Percentiles rank a stretch among this genome's conserved stretches.
Conservation (phyloP, 129 eudicot genomes). For the Artemisia tridentata region DNA sequence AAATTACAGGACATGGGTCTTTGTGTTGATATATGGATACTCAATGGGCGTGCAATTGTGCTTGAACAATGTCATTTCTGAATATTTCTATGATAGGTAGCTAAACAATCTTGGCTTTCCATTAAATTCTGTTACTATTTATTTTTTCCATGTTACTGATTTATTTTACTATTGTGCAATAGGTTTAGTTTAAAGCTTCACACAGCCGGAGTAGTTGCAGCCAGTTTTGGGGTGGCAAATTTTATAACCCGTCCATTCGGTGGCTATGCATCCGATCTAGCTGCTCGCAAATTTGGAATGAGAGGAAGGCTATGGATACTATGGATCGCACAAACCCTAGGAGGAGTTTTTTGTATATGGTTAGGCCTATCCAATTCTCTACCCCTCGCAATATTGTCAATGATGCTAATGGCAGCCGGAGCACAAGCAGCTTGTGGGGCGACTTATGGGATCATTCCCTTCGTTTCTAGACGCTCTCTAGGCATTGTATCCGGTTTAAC, state of each 20-base stretch:
- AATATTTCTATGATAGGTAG: constrained; percentile 36
- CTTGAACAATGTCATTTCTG: constrained; percentile 38
- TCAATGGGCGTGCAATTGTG: constrained; percentile 39
- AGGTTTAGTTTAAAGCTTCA: constrained; percentile 51
- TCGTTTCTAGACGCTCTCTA: constrained; percentile 63
- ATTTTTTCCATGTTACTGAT: background rate
- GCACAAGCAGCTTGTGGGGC: constrained; percentile 89
- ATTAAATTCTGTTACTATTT: background rate
- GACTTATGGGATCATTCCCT: constrained; percentile 80
- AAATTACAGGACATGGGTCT: constrained; percentile 38
- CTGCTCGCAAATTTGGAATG: constrained; percentile 50
- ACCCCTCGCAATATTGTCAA: constrained; percentile 40
- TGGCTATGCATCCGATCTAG: constrained; percentile 38
- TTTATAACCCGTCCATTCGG: constrained; percentile 46
- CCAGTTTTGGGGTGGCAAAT: constrained; percentile 48
- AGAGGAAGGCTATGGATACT: constrained; percentile 56
- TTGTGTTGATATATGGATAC: constrained; percentile 33
- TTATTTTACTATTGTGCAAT: background rate
- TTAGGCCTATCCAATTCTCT: constrained; percentile 54
- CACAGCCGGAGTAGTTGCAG: constrained; percentile 59
- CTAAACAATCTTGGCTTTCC: background rate
- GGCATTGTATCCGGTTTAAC: constrained; percentile 62
- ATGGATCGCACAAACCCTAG: constrained; percentile 54
- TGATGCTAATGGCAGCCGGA: constrained; percentile 78
- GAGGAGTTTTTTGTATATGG: constrained; percentile 52